These are phyloP conservation scores for Raphidocelis subcapitata DNA, from an alignment of 139 green algal genomes.

Conservation along the genomic window DNA sequence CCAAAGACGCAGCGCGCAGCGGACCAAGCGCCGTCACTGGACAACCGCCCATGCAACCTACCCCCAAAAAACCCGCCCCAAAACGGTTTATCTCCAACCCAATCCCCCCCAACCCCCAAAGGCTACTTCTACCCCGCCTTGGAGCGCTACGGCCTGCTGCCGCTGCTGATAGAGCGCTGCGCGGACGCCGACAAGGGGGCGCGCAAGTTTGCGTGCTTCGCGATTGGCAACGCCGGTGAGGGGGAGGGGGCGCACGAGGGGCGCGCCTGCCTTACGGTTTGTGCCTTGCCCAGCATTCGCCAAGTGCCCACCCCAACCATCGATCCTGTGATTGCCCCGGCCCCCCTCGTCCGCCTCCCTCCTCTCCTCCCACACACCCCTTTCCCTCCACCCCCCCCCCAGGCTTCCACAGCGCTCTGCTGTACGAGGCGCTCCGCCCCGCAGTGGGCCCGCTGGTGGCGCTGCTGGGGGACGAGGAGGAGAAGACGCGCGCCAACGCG, in stretches of 20 bases:
- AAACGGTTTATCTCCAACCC: too few species aligned
- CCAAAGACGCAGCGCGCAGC: too few species aligned
- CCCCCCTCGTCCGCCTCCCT: too few species aligned
- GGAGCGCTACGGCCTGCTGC: slow-evolving; percentile 60
- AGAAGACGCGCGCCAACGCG: slow-evolving; percentile 93
- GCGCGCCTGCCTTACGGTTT: neutral
- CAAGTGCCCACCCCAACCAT: too few species aligned
- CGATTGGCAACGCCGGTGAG: slow-evolving; percentile 91
- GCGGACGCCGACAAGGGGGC: slow-evolving; percentile 71
- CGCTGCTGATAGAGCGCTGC: slow-evolving; percentile 82
- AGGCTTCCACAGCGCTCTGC: slow-evolving; percentile 84
- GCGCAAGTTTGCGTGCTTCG: slow-evolving; percentile 98
- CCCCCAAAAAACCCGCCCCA: too few species aligned
- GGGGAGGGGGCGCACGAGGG: slow-evolving; percentile 20
- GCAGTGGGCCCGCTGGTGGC: slow-evolving; percentile 74
- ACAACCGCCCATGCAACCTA: too few species aligned
- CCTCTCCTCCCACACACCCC: slow-evolving; percentile 39
- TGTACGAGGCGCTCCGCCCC: slow-evolving; percentile 79
- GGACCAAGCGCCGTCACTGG: too few species aligned
- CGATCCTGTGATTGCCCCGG: too few species aligned
- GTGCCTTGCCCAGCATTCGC: slow-evolving; percentile 5
- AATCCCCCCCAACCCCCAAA: slow-evolving; percentile 11
- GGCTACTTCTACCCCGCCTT: slow-evolving; percentile 86
- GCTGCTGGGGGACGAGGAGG: slow-evolving; percentile 61
- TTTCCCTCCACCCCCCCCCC: too few species aligned